Percentiles rank a stretch among this genome's conserved stretches.
phyloP scores from a whole-genome alignment of 2,329 filamentous ascomycete genomes.

The Bimuria novae-zelandiae region DNA sequence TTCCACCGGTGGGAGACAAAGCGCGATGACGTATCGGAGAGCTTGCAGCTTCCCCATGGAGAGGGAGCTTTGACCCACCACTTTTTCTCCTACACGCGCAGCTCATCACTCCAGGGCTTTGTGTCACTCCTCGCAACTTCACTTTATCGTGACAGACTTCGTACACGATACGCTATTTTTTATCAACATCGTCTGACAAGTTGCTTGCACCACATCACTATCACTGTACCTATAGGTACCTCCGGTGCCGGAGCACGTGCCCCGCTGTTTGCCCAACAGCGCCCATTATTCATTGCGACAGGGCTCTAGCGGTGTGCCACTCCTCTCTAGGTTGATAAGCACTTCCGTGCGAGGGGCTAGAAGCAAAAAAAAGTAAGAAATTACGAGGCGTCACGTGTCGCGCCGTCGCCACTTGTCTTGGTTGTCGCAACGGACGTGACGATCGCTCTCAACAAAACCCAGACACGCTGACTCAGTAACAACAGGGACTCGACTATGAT shows the following conservation, averaged over 20 bases:
- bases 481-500: constrained; percentile 48
- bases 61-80: constrained; percentile 26
- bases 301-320: too few species aligned
- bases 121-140: too few species aligned
- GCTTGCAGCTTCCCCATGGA: constrained; percentile 14
- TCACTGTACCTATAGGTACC: too few species aligned
- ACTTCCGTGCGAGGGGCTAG: background rate
- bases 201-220: too few species aligned
- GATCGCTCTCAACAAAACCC: constrained; percentile 19
- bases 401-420: background rate
- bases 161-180: too few species aligned
- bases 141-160: too few species aligned
- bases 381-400: background rate
- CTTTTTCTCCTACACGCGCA: constrained; percentile 14
- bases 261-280: too few species aligned
- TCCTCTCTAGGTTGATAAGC: too few species aligned
- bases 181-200: too few species aligned
- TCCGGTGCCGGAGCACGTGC: too few species aligned
- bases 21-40: constrained; percentile 34
- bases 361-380: background rate
- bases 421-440: constrained; percentile 1
- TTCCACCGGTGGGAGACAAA: too few species aligned
- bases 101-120: background rate
- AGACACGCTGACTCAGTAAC: constrained; percentile 26
- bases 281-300: too few species aligned